These are phyloP conservation scores for Rutstroemia sp. DNA, from an alignment of 2,329 filamentous ascomycete genomes.

Conservation along the genomic window DNA sequence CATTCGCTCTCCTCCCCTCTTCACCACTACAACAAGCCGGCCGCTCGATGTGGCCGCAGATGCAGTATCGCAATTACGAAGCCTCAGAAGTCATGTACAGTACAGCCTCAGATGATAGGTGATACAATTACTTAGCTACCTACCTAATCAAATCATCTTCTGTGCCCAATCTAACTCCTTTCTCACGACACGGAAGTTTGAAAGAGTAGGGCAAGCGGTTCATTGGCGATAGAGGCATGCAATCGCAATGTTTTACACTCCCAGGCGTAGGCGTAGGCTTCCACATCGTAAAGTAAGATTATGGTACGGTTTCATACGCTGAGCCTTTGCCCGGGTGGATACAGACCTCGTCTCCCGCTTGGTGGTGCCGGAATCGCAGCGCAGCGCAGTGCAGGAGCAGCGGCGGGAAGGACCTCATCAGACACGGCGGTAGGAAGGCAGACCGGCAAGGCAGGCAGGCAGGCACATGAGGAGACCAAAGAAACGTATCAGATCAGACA, in stretches of 20 bases:
- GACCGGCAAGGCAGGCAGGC: no score
- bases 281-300: not conserved
- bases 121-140: constrained; percentile 1
- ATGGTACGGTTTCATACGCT: no score
- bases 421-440: not conserved
- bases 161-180: constrained; percentile 16
- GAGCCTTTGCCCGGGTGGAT: not conserved
- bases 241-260: not conserved
- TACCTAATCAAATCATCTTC: constrained; percentile 18
- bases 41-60: constrained; percentile 7
- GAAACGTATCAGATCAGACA: no score
- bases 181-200: not conserved
- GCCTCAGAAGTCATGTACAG: constrained; percentile 6
- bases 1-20: not conserved
- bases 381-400: no score
- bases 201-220: not conserved
- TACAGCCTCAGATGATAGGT: constrained; percentile 16
- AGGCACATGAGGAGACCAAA: no score
- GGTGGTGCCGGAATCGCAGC: constrained; percentile 15
- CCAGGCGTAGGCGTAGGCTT: not conserved
- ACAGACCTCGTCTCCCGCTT: constrained; percentile 23
- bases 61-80: constrained; percentile 7
- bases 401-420: no score
- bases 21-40: constrained; percentile 4
- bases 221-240: constrained; percentile 5